Base-by-base conservation (phyloP, 1,284 basidiomycete species). In the Hypsizygus ulmarius region DNA sequence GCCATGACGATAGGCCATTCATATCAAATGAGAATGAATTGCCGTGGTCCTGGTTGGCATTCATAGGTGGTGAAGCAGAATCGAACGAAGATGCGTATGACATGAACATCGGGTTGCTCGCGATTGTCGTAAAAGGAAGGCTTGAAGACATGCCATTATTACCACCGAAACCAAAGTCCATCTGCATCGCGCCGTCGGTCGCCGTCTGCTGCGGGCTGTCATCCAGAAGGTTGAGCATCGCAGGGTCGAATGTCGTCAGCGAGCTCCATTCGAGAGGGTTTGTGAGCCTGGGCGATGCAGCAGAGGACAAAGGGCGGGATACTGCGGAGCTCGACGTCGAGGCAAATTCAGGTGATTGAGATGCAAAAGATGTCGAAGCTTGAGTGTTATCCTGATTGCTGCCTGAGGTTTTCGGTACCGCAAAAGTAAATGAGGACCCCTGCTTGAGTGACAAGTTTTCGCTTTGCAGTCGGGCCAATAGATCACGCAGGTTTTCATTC, bases 361-460 rank as follows among this genome's bases (percentile, higher is more conserved):
- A 52, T 27, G 59, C 62, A 41, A 69, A 68, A 3, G 59, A 55
- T 9, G 63, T 50, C 19, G 56, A 54, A 21, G 56, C 54, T 21
- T 43, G 55, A 11, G 52, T 27, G 34, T 59, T 63, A 37, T 60
- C 62, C 27, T 64, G 44, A 35, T 39, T 36, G 28, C 39, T 57
- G 35, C 53, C 47, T 2, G 47, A 55, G 3, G 59, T 61, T 56
- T 80, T 81, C 16, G 86, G 81, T 18, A 89, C 73, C 2, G 79
- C 65, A 60, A 92, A 92, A 0, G 87, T 89, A 62, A 92, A 92
- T 1, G 82, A n/a, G n/a, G n/a, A 73, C 0, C 75, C 66, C 62
- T 87, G 78, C 62, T 87, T 90, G 53, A 91, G 75, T 41, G 77
- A 67, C 50, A 89, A 67, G 54, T 91, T 92, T 68, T 92, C 90